A percentile compares a stretch with the other conserved stretches of the same genome.
phyloP scores from a whole-genome alignment of 352 stramenopile species.

The Blastocystis sp. region DNA sequence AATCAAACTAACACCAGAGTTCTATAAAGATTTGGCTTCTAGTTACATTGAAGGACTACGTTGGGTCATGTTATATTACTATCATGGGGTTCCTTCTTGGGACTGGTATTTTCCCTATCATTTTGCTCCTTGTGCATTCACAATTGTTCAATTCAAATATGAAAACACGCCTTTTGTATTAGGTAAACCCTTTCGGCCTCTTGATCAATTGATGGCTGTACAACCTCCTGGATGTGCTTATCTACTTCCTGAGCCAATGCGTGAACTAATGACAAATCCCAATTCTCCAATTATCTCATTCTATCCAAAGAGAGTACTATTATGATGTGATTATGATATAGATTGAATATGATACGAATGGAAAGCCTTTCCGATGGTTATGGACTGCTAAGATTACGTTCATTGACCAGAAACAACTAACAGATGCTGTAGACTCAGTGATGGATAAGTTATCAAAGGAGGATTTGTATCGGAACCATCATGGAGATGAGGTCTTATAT shows the following conservation, averaged over 20 bases:
- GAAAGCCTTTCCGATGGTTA: slow-evolving; percentile 94
- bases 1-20: neutral
- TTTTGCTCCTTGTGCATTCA: slow-evolving; percentile 94
- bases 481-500: slow-evolving; percentile 20
- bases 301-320: slow-evolving; percentile 70
- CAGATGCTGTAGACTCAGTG: slow-evolving; percentile 2
- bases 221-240: slow-evolving; percentile 86
- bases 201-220: slow-evolving; percentile 77
- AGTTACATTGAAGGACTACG: slow-evolving; percentile 91
- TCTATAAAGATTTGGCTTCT: slow-evolving; percentile 29
- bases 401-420: slow-evolving; percentile 88
- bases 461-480: slow-evolving; percentile 19
- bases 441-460: slow-evolving; percentile 17
- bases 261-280: slow-evolving; percentile 85
- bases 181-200: slow-evolving; percentile 82
- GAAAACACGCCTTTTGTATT: slow-evolving; percentile 76
- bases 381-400: slow-evolving; percentile 96
- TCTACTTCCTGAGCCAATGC: slow-evolving; percentile 82
- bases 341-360: slow-evolving; percentile 92
- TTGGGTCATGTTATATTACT: slow-evolving; percentile 99
- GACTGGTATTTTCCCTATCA: slow-evolving; percentile 98
- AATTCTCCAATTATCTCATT: slow-evolving; percentile 90
- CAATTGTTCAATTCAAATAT: slow-evolving; percentile 75
- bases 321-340: slow-evolving; percentile 65
- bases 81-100: slow-evolving; percentile 88